Evolutionary conservation across 1,284 basidiomycete genomes (phyloP).

Genomic region (Amanita bisporigera): DNA sequence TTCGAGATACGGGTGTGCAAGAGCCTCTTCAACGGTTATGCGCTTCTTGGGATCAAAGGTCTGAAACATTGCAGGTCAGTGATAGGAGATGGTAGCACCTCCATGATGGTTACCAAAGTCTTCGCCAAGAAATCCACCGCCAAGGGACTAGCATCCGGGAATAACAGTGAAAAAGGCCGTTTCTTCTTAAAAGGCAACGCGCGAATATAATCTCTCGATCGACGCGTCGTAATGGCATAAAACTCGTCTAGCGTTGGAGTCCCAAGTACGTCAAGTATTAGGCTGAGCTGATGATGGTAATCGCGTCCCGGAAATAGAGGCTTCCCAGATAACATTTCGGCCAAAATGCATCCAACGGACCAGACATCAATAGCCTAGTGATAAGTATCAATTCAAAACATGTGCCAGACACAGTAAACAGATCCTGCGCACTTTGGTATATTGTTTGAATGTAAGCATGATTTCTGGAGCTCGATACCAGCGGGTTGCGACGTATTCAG

Average conservation of each 20-base stretch:
- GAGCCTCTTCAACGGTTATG: conserved; percentile 89
- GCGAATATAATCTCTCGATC: conserved; percentile 90
- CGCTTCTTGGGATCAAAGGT: conserved; percentile 95
- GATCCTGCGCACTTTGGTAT: conserved; percentile 72
- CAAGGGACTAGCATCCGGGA: conserved; percentile 85
- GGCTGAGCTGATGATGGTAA: conserved; percentile 93
- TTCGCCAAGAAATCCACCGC: conserved; percentile 94
- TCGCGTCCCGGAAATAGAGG: conserved; percentile 97
- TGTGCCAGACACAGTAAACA: conserved; percentile 8
- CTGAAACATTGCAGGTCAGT: conserved; percentile 40
- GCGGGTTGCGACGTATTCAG: conserved; percentile 92
- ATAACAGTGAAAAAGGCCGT: conserved; percentile 77
- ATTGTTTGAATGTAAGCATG: conserved; percentile 97
- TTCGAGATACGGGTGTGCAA: conserved; percentile 90
- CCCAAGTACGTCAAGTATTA: conserved; percentile 93
- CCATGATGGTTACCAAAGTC: conserved; percentile 68
- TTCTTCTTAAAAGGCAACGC: conserved; percentile 88
- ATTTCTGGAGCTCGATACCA: conserved; percentile 97
- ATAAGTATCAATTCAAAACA: conserved; percentile 16
- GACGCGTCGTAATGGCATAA: conserved; percentile 84
- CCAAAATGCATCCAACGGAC: conserved; percentile 97
- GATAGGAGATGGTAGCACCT: neutral
- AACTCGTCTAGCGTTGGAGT: conserved; percentile 93
- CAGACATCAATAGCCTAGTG: conserved; percentile 86
- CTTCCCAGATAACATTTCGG: conserved; percentile 94